Evolutionary conservation across 2,329 filamentous ascomycete genomes (phyloP), one percentile per base, ranked within the genome.

Genomic region (Paecilomyces sp.): DNA sequence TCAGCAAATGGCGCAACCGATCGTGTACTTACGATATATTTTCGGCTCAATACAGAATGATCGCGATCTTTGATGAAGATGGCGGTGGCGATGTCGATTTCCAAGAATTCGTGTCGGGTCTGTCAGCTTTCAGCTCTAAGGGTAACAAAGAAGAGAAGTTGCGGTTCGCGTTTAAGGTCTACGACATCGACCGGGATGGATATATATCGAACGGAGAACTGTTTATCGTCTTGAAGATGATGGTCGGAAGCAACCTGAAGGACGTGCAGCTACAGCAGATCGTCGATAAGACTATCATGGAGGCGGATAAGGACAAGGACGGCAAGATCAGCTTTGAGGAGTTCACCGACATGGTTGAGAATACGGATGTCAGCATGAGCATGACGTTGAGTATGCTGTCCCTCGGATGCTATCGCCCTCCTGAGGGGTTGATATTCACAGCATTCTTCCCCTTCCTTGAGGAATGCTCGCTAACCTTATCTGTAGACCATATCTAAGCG

Each of bases 211-310:
- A 99, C 77, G 94, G 94, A 70, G 94, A 99, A 82, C 85, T 99
- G 57, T 99, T 97, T 77, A 97, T 99, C 71, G 94, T 99, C 72
- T 84, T 99, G 71, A 99, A 99, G 89, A 99, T 99, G 94, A 99
- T 99, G 94, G 94, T 99, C 57, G 94, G 94, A 61, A 97, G 90
- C 81, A 99, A 99, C 77, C 81, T 99, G 72, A 99, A 99, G 83
- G 94, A 99, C 76, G 91, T 97, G 79, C 94, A 99, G 80, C 80
- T 99, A 74, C 94, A 99, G 81, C 94, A 87, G 85, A 99, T 99
- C 74, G 94, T 99, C 68, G 94, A 99, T 82, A 99, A 99, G 86
- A 99, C 94, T 61, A 97, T 99, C 75, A 97, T 97, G 94, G 94
- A 99, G 81, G 94, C 94, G 55, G 94, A 99, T 77, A 83, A 92